Evolutionary conservation across 2,329 filamentous ascomycete species (phyloP), one percentile per base, ranked within the genome.

Genomic region (Didymellaceae sp.): DNA sequence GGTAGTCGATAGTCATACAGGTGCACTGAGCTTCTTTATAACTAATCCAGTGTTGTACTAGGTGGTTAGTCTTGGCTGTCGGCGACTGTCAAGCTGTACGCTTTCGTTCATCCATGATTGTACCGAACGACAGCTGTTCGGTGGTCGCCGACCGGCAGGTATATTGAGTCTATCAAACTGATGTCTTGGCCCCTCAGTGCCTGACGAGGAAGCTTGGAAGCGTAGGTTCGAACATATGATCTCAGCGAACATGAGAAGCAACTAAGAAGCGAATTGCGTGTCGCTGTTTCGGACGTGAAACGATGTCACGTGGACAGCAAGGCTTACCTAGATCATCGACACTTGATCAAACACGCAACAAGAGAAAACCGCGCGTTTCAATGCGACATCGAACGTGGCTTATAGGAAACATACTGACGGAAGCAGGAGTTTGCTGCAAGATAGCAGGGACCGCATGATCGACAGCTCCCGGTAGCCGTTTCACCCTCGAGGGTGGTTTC

Each of bases 341-440:
- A 31, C 22, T 16, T 7, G 18, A 25, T 14, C 14, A 2, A 26
- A 31, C 11, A 45, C 24, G 39, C n/a, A 39, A 45, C 33, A 34
- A 40, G 47, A 35, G 40, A 22, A 40, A n/a, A 39, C 32, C 20
- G 30, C 30, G 22, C 14, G 40, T 52, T 52, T 46, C 48, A 45
- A 46, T n/a, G 16, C 42, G 14, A 10, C 6, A 17, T 21, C 24
- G 14, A 8, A 25, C 43, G 45, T 52, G 42, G 42, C 48, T 42
- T 38, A 31, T 16, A 31, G 17, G 13, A 46, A 14, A 35, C 31
- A 42, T 14, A 37, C 38, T 46, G 42, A 24, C 16, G 34, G 33
- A 21, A 46, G 18, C 26, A 22, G 26, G 34, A 20, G 21, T 39
- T 26, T 18, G 25, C 18, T 24, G 17, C 16, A 11, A 9, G 33